phyloP scores from a whole-genome alignment of 306 rosid genomes.

The Pterocarpus santalinus region DNA sequence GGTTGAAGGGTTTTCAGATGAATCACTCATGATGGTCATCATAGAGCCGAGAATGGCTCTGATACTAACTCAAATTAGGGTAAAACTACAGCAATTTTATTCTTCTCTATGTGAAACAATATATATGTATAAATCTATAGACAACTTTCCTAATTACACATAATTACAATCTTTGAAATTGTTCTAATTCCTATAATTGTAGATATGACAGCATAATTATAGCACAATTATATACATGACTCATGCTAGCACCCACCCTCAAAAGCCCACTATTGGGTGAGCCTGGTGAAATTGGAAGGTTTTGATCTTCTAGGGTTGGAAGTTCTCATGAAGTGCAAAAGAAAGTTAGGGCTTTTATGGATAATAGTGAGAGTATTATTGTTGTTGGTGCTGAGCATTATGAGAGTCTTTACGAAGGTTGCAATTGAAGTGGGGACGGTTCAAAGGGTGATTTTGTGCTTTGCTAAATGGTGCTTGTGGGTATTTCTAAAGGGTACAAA shows the following conservation, averaged over 20 bases:
- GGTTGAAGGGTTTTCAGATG: not conserved
- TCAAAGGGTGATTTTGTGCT: too few species aligned
- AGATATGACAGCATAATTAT: not conserved
- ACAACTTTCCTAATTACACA: not conserved
- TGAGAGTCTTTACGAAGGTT: too few species aligned
- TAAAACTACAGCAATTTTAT: not conserved
- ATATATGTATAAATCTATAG: not conserved
- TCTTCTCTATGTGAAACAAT: not conserved
- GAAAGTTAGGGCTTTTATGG: too few species aligned
- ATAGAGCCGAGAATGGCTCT: not conserved
- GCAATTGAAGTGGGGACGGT: too few species aligned
- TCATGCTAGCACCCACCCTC: not conserved
- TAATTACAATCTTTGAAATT: not conserved
- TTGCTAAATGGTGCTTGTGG: too few species aligned
- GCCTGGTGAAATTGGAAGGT: too few species aligned
- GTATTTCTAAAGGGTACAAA: too few species aligned
- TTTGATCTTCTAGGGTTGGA: too few species aligned
- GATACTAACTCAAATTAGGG: not conserved
- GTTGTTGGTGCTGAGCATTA: too few species aligned
- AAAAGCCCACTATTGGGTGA: too few species aligned
- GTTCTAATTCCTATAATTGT: not conserved
- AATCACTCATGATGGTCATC: not conserved
- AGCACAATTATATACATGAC: not conserved
- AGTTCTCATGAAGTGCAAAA: too few species aligned
- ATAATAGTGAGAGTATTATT: too few species aligned